Conservation (phyloP, 345 rosid genomes). For the Heritiera littoralis region DNA sequence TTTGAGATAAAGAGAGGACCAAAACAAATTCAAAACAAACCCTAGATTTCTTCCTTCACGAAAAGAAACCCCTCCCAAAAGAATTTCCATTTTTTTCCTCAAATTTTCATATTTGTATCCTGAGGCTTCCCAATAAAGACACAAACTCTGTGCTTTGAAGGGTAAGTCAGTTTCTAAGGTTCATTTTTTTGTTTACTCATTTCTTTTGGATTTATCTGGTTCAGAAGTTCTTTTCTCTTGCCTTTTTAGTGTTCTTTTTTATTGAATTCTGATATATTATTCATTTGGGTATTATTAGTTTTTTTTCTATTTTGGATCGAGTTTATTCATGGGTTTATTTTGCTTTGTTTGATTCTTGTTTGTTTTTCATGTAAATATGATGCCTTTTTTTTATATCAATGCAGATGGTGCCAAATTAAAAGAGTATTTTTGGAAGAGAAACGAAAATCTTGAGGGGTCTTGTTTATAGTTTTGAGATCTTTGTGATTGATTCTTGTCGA, state of each 20-base stretch:
- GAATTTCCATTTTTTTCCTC: not conserved
- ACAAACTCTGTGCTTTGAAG: slow-evolving; percentile 22
- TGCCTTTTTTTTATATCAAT: slow-evolving; percentile 30
- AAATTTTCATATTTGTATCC: slow-evolving; percentile 32
- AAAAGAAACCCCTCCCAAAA: not conserved
- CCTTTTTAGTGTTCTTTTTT: not conserved
- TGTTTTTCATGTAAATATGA: slow-evolving; percentile 17
- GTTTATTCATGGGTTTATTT: slow-evolving; percentile 15
- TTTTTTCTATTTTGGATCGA: slow-evolving; percentile 26
- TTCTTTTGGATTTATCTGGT: slow-evolving; percentile 6
- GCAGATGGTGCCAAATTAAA: slow-evolving; percentile 45
- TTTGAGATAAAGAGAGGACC: slow-evolving; percentile 30
- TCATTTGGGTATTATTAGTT: not conserved
- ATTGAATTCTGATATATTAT: slow-evolving; percentile 12
- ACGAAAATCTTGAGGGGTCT: slow-evolving; percentile 13
- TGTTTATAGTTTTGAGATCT: slow-evolving; percentile 33
- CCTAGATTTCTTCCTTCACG: slow-evolving; percentile 46
- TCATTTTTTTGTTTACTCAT: not conserved
- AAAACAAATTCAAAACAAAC: slow-evolving; percentile 31
- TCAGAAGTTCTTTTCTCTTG: not conserved
- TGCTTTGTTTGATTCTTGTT: slow-evolving; percentile 19
- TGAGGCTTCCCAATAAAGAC: slow-evolving; percentile 10
- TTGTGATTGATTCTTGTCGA: slow-evolving; percentile 26
- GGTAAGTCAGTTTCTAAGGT: slow-evolving; percentile 29
- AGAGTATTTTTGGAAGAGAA: slow-evolving; percentile 15